Conservation (phyloP, 805 yeast species). For the Lachancea lanzarotensis region DNA sequence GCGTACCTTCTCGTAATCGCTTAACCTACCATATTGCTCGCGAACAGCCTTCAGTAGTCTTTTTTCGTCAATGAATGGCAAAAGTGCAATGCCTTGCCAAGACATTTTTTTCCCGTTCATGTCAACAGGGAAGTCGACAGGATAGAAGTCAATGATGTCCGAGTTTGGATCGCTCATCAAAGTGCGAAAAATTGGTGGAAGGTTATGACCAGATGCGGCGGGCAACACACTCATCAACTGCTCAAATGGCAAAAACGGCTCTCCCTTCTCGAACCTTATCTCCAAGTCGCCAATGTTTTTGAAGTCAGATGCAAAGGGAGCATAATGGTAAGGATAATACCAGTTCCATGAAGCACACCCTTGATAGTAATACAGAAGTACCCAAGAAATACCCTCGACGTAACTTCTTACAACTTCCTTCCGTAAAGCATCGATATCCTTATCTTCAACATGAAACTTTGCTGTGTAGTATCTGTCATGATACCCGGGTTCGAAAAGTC, state of each 20-base stretch:
- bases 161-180: constrained; percentile 75
- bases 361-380: constrained; percentile 83
- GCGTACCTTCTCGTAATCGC: constrained; percentile 62
- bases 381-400: constrained; percentile 98
- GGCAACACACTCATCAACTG: constrained; percentile 94
- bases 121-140: constrained; percentile 80
- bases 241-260: constrained; percentile 85
- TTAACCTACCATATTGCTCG: constrained; percentile 53
- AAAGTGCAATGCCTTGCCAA: constrained; percentile 89
- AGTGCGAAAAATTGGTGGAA: constrained; percentile 75
- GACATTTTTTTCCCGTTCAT: constrained; percentile 94
- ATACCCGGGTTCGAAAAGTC: constrained; percentile 84
- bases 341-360: constrained; percentile 99
- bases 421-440: constrained; percentile 48
- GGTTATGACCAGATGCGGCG: constrained; percentile 81
- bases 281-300: constrained; percentile 43
- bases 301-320: constrained; percentile 94
- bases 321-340: constrained; percentile 96
- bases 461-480: constrained; percentile 68
- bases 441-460: constrained; percentile 57
- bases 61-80: constrained; percentile 87
- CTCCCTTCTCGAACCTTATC: constrained; percentile 56
- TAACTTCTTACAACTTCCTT: constrained; percentile 62
- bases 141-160: constrained; percentile 86
- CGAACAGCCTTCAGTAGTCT: constrained; percentile 62